Percentiles rank a stretch among this genome's conserved stretches.
These are phyloP conservation scores for Exophiala xenobiotica DNA, from an alignment of 2,329 filamentous ascomycete species.

Conservation along the genomic window DNA sequence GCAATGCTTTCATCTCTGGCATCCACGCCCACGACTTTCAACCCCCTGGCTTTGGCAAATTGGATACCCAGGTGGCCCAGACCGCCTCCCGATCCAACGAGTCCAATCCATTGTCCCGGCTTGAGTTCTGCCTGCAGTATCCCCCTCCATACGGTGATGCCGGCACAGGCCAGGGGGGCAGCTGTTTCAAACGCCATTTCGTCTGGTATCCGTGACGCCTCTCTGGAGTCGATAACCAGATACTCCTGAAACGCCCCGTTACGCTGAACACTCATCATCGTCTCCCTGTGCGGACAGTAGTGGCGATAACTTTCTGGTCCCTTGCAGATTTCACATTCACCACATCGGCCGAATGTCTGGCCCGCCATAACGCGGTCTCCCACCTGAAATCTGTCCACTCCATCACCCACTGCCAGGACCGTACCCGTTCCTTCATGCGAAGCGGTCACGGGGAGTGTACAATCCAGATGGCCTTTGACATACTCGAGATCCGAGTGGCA, in stretches of 20 bases:
- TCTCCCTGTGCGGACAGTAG: conserved; percentile 7
- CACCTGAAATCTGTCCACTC: conserved; percentile 41
- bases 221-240: conserved; percentile 48
- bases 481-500: conserved; percentile 65
- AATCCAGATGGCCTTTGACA: conserved; percentile 44
- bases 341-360: conserved; percentile 54
- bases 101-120: conserved; percentile 33
- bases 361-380: conserved; percentile 59
- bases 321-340: conserved; percentile 52
- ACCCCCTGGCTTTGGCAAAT: conserved; percentile 37
- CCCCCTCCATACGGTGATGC: conserved; percentile 48
- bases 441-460: conserved; percentile 51
- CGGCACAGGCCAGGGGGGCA: conserved; percentile 57
- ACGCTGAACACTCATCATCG: conserved; percentile 15
- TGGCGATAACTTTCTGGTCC: background rate
- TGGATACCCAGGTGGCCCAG: conserved; percentile 32
- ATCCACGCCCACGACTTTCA: conserved; percentile 52
- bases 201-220: conserved; percentile 47
- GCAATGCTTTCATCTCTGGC: conserved; percentile 53
- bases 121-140: conserved; percentile 43
- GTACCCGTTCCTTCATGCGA: conserved; percentile 60
- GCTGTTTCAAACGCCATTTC: conserved; percentile 49
- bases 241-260: conserved; percentile 59
- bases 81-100: conserved; percentile 35
- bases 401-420: conserved; percentile 47